phyloP scores from a whole-genome alignment of 805 yeast genomes.

The Metschnikowia kunwiensis region DNA sequence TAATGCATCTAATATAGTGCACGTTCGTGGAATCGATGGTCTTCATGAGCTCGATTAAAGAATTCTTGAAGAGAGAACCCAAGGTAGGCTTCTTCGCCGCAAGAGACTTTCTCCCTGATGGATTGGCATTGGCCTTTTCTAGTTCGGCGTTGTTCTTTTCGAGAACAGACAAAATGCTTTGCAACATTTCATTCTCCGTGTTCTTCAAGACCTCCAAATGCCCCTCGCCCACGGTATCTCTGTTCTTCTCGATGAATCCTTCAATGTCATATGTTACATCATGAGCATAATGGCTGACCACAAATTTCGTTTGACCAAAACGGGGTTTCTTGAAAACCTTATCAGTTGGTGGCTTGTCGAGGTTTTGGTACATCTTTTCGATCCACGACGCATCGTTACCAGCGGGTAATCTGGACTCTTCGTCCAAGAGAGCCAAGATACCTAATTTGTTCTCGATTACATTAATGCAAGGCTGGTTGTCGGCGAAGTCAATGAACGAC shows the following conservation, averaged over 20 bases:
- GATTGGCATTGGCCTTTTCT: conserved; percentile 34
- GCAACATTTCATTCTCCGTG: conserved; percentile 63
- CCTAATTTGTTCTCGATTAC: conserved; percentile 89
- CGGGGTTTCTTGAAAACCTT: conserved; percentile 87
- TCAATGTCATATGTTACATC: conserved; percentile 90
- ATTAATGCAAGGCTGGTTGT: conserved; percentile 94
- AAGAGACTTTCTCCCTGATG: conserved; percentile 36
- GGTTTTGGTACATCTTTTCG: conserved; percentile 80
- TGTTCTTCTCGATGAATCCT: conserved; percentile 93
- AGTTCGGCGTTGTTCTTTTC: conserved; percentile 56
- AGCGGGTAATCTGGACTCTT: conserved; percentile 90
- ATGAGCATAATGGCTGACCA: conserved; percentile 90
- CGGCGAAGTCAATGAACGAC: conserved; percentile 94
- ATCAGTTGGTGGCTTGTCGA: conserved; percentile 73
- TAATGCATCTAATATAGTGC: conserved; percentile 95
- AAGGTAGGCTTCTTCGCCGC: conserved; percentile 82
- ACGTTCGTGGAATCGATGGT: conserved; percentile 94
- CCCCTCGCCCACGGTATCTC: conserved; percentile 97
- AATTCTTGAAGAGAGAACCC: conserved; percentile 90
- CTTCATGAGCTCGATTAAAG: conserved; percentile 86
- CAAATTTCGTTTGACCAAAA: conserved; percentile 86
- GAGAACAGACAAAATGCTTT: conserved; percentile 59
- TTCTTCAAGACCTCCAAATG: conserved; percentile 79
- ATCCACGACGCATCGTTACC: conserved; percentile 93
- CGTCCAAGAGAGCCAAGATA: conserved; percentile 83